Percentiles rank a stretch among this genome's conserved stretches.
Conservation (phyloP, 169 alveolate species). For the Cryptosporidium bovis region DNA sequence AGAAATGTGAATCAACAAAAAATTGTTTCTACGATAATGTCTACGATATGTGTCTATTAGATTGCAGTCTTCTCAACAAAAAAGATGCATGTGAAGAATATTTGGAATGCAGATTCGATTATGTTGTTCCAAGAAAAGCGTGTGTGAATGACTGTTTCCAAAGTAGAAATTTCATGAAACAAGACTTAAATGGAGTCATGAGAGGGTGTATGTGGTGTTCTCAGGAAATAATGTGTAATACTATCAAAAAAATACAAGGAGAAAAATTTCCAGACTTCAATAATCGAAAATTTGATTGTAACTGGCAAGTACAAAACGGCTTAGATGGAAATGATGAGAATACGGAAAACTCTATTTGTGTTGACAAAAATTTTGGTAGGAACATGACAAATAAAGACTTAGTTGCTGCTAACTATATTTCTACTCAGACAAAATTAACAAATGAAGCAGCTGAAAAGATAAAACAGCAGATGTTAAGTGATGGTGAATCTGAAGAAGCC, state of each 20-base stretch:
- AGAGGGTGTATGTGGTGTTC: slow-evolving; percentile 75
- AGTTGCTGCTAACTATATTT: slow-evolving; percentile 53
- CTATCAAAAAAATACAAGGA: slow-evolving; percentile 34
- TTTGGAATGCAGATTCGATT: slow-evolving; percentile 68
- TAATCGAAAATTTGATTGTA: slow-evolving; percentile 59
- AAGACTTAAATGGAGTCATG: slow-evolving; percentile 62
- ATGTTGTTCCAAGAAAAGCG: slow-evolving; percentile 61
- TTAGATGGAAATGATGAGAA: slow-evolving; percentile 24
- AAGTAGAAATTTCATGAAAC: slow-evolving; percentile 47
- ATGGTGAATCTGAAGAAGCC: slow-evolving; percentile 40
- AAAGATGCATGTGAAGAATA: slow-evolving; percentile 70
- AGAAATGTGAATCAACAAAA: slow-evolving; percentile 31
- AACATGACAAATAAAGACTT: slow-evolving; percentile 63
- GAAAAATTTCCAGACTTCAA: slow-evolving; percentile 43
- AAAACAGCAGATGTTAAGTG: slow-evolving; percentile 36
- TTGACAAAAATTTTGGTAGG: slow-evolving; percentile 61
- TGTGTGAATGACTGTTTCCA: slow-evolving; percentile 73
- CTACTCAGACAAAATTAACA: slow-evolving; percentile 41
- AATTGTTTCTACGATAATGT: slow-evolving; percentile 60
- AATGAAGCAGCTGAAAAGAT: slow-evolving; percentile 68
- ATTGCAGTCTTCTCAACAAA: slow-evolving; percentile 49
- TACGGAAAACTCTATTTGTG: slow-evolving; percentile 56
- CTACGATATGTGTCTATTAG: slow-evolving; percentile 56
- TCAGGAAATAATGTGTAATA: slow-evolving; percentile 53
- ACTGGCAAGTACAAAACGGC: slow-evolving; percentile 72